Base-by-base conservation (phyloP, 2,329 filamentous ascomycete genomes). In the Talaromyces funiculosus region DNA sequence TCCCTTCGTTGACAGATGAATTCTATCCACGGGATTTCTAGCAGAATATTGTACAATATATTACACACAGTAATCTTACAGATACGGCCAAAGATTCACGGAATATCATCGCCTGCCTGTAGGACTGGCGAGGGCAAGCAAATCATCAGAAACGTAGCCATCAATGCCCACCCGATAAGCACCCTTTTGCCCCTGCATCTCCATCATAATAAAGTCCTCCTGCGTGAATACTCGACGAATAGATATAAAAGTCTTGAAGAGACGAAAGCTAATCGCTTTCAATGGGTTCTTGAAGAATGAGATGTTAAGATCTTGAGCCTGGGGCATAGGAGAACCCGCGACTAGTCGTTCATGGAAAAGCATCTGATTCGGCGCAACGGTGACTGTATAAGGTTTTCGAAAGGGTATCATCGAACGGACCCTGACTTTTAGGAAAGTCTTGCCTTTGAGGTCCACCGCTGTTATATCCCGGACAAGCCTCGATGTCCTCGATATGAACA, bases 381-480 rank as follows among this genome's bases (percentile, higher is more conserved):
- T 69, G 45, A 75, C 65, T 42, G 72, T 67, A 43, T 67, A 69
- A 6, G 73, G 71, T 60, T 72, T 75, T 49, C 64, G 67, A 63
- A 77, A 77, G n/a, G 75, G 75, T 18, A 73, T 55, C 63, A 72
- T 65, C 20, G 71, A 68, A 26, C 73, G 71, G 31, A 78, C 72
- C 6, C 65, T 65, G 57, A 78, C 74, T 24, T 66, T 68, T 43
- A 78, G 65, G 37, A 69, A 63, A 20, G 71, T 69, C 57, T 71
- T 66, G 12, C 68, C 69, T 22, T 72, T 64, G 29, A 64, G 59
- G 45, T 65, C 67, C 61, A 87, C 72, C 14, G 86, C 78, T 31
- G 80, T 81, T 68, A 89, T 84, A 42, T 73, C 74, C 57, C 79
- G 79, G 65, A 90, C 80, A 53, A 90, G 78, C 57, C 81, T 79